Percentiles rank a stretch among this genome's conserved stretches.
These are phyloP conservation scores for Barnettozyma hawaiiensis DNA, from an alignment of 1,139 yeast genomes.

Conservation along the genomic window DNA sequence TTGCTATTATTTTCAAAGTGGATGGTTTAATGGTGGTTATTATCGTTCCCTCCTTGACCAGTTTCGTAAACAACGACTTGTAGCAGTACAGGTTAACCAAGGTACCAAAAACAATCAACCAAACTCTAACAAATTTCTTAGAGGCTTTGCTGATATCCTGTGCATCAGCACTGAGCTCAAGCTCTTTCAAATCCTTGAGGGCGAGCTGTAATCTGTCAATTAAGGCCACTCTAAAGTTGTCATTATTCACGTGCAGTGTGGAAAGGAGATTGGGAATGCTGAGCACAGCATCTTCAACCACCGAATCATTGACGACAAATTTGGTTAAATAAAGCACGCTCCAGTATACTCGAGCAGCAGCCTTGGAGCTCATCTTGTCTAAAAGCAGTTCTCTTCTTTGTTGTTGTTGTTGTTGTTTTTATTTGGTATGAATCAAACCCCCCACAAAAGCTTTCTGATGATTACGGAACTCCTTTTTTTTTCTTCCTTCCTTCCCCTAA, in stretches of 20 bases:
- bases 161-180: neutral
- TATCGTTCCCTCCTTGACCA: neutral
- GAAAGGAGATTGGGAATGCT: conserved; percentile 12
- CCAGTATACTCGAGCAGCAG: conserved; percentile 10
- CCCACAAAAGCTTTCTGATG: too few species aligned
- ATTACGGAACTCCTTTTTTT: too few species aligned
- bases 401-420: too few species aligned
- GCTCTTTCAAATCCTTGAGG: conserved; percentile 11
- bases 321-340: conserved; percentile 15
- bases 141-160: neutral
- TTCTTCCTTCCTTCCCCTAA: too few species aligned
- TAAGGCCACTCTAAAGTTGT: conserved; percentile 10
- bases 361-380: conserved; percentile 5
- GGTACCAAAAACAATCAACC: conserved; percentile 10
- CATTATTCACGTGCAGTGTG: conserved; percentile 9
- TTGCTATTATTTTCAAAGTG: neutral
- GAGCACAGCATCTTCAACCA: conserved; percentile 1
- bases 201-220: conserved; percentile 11
- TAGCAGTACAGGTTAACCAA: conserved; percentile 3
- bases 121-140: conserved; percentile 4
- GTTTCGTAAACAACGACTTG: neutral
- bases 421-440: too few species aligned
- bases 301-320: conserved; percentile 15
- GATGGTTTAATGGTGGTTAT: neutral
- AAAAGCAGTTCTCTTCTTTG: too few species aligned